phyloP scores from a whole-genome alignment of 305 asterid genomes.

The Solanum hybrid region DNA sequence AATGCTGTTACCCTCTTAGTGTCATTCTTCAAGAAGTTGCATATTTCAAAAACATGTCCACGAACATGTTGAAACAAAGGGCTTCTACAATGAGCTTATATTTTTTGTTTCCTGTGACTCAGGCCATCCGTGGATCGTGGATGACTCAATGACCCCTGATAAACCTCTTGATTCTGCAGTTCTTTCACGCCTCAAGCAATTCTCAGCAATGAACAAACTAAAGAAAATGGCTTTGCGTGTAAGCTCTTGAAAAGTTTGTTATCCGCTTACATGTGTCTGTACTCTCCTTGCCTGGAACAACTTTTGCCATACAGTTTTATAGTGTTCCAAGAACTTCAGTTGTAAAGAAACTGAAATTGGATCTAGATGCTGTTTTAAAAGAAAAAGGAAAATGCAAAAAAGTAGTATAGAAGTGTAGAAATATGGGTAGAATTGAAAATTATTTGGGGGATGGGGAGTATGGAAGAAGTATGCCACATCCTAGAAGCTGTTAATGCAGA shows the following conservation, averaged over 20 bases:
- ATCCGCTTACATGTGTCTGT: background rate
- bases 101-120: slow-evolving; percentile 5
- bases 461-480: background rate
- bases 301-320: background rate
- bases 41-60: background rate
- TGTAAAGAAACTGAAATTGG: background rate
- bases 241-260: slow-evolving; percentile 10
- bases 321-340: background rate
- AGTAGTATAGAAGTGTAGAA: background rate
- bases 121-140: slow-evolving; percentile 45
- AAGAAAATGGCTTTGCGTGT: slow-evolving; percentile 42
- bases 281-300: background rate
- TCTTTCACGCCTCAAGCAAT: slow-evolving; percentile 38
- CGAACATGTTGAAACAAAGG: background rate
- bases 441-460: background rate
- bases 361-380: background rate
- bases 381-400: background rate
- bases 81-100: background rate
- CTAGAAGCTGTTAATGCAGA: background rate
- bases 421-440: background rate
- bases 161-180: slow-evolving; percentile 45
- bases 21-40: background rate
- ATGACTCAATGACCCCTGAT: slow-evolving; percentile 36
- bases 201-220: slow-evolving; percentile 40
- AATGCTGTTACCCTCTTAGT: background rate